Conservation (phyloP, 768 basidiomycete species). For the Boletus vinaceobasis region DNA sequence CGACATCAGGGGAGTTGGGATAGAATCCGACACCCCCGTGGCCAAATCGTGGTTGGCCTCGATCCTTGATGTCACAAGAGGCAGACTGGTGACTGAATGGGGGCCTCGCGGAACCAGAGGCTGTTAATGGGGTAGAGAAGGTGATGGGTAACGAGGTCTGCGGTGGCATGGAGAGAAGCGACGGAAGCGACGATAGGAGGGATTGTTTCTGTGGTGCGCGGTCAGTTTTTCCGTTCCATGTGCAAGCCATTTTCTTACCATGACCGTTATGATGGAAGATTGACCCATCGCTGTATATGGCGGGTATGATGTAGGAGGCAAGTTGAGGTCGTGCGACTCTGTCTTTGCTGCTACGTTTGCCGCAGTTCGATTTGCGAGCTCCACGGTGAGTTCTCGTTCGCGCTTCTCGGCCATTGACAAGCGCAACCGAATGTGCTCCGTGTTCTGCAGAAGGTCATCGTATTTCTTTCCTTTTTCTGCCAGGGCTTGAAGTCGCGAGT, state of each 20-base stretch:
- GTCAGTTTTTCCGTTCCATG: constrained; percentile 13
- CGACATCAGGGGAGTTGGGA: constrained; percentile 41
- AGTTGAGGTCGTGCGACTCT: constrained; percentile 53
- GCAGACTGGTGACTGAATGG: constrained; percentile 43
- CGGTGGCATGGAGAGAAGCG: constrained; percentile 64
- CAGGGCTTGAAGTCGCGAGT: constrained; percentile 63
- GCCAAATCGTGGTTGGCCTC: constrained; percentile 49
- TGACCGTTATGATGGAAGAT: constrained; percentile 64
- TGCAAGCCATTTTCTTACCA: constrained; percentile 43
- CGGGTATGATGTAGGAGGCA: constrained; percentile 43
- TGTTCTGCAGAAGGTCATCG: constrained; percentile 49
- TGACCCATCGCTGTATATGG: constrained; percentile 36
- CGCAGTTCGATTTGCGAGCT: constrained; percentile 47
- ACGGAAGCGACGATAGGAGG: constrained; percentile 73
- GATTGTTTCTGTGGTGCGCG: constrained; percentile 47
- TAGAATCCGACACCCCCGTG: constrained; percentile 43
- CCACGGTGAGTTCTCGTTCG: constrained; percentile 61
- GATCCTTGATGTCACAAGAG: constrained; percentile 47
- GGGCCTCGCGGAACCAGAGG: constrained; percentile 33
- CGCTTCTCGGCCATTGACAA: constrained; percentile 63
- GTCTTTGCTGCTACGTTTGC: constrained; percentile 46
- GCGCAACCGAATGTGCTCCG: constrained; percentile 65
- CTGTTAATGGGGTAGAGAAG: constrained; percentile 52
- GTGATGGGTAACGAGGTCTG: constrained; percentile 52
- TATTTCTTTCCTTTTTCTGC: constrained; percentile 43